A percentile compares a stretch with the other conserved stretches of the same genome.
Conservation (phyloP, 2,329 filamentous ascomycete genomes). For the Aspergillus calidoustus region DNA sequence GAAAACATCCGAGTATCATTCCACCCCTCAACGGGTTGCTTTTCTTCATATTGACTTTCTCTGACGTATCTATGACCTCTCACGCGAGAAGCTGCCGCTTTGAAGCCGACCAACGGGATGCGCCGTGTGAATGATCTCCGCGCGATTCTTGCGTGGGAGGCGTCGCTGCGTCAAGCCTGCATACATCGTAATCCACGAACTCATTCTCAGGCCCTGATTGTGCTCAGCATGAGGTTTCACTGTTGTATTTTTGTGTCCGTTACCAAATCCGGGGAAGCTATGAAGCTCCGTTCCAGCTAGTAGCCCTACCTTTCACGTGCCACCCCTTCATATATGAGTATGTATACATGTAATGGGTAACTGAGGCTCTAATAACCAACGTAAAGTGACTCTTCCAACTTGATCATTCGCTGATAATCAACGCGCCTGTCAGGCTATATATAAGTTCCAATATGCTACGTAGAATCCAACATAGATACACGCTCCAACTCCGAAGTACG, state of each 20-base stretch:
- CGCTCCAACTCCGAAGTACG: neutral
- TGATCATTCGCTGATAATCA: neutral
- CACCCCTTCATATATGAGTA: too few relatives aligned
- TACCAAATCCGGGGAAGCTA: neutral
- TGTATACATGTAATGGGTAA: too few relatives aligned
- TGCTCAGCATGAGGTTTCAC: neutral
- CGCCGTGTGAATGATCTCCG: neutral
- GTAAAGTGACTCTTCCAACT: neutral
- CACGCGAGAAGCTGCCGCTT: slow-evolving; percentile 14
- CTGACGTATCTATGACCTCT: slow-evolving; percentile 12
- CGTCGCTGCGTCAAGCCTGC: neutral
- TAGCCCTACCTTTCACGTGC: neutral
- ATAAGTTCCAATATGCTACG: neutral
- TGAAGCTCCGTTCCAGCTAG: neutral
- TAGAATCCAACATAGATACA: neutral
- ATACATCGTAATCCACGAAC: neutral
- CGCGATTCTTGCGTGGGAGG: neutral
- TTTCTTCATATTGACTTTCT: neutral
- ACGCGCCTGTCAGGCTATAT: neutral
- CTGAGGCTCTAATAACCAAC: neutral
- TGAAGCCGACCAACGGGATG: neutral
- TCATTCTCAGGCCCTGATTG: neutral
- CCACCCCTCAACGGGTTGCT: too few relatives aligned
- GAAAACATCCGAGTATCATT: neutral
- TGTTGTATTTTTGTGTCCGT: neutral